Percentiles rank a stretch among this genome's conserved stretches.
Evolutionary conservation across 2,329 filamentous ascomycete genomes (phyloP).

Genomic region (Fusarium citri): DNA sequence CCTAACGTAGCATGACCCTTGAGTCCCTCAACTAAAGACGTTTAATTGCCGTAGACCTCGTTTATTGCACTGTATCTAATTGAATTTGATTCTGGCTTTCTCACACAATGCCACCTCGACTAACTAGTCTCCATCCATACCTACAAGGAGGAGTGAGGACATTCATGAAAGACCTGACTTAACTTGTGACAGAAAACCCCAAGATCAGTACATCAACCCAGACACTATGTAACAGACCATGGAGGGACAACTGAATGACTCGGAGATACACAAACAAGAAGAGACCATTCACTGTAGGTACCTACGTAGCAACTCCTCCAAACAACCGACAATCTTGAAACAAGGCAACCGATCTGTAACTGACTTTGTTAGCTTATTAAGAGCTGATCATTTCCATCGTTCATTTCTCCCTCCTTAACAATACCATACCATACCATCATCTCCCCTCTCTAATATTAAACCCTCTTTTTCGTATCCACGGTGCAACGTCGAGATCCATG

Average conservation of each 20-base stretch:
- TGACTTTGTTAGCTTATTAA: not conserved
- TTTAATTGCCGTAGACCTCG: conserved; percentile 32
- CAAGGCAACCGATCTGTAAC: conserved; percentile 6
- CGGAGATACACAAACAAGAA: conserved; percentile 16
- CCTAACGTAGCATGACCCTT: conserved; percentile 36
- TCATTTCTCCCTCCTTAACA: conserved; percentile 11
- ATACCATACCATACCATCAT: conserved; percentile 9
- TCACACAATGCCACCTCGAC: conserved; percentile 3
- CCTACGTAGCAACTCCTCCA: not conserved
- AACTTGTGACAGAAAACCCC: not conserved
- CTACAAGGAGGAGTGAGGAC: not conserved
- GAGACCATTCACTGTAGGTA: conserved; percentile 19
- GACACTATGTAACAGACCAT: not conserved
- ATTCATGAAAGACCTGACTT: not conserved
- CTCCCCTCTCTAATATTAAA: conserved; percentile 1
- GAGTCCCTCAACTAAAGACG: conserved; percentile 21
- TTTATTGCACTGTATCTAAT: conserved; percentile 4
- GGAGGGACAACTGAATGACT: not conserved
- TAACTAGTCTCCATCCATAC: not conserved
- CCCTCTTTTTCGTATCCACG: conserved; percentile 32
- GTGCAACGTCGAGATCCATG: conserved; percentile 36
- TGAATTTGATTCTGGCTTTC: not conserved
- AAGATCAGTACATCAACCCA: not conserved
- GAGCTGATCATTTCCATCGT: not conserved
- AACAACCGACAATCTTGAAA: conserved; percentile 4